Conservation (phyloP, 2,329 filamentous ascomycete genomes). For the Macroventuria anomochaeta region DNA sequence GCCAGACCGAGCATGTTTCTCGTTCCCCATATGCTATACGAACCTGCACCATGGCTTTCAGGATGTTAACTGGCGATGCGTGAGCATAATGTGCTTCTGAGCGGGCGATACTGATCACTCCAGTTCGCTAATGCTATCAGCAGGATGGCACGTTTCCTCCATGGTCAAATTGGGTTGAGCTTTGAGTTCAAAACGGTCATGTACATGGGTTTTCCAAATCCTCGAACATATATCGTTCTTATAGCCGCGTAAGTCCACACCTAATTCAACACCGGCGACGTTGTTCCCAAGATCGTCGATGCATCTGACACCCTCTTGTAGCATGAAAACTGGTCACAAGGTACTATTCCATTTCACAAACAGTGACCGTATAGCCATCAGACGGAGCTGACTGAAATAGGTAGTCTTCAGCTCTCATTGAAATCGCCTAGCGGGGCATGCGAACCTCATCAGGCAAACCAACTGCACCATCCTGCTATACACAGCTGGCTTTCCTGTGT, state of each 20-base stretch:
- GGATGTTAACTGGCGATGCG: constrained; percentile 41
- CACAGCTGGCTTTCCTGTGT: constrained; percentile 32
- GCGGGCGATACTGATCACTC: constrained; percentile 18
- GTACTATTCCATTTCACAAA: constrained; percentile 17
- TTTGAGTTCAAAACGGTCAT: constrained; percentile 35
- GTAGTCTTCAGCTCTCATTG: constrained; percentile 36
- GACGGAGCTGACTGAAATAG: constrained; percentile 12
- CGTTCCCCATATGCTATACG: constrained; percentile 24
- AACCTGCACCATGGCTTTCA: constrained; percentile 36
- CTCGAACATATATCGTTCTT: constrained; percentile 49
- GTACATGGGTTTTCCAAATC: constrained; percentile 44
- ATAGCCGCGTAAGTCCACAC: constrained; percentile 43
- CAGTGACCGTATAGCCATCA: neutral
- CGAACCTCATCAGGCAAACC: constrained; percentile 33
- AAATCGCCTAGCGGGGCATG: constrained; percentile 36
- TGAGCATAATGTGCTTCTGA: constrained; percentile 32
- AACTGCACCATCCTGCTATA: constrained; percentile 37
- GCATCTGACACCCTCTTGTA: neutral
- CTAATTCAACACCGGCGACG: neutral
- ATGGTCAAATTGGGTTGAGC: constrained; percentile 39
- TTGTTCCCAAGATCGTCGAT: neutral
- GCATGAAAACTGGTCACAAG: constrained; percentile 54
- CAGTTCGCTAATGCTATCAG: constrained; percentile 43
- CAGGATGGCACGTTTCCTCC: constrained; percentile 42
- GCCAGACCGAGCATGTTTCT: constrained; percentile 33